Evolutionary conservation across 2,329 filamentous ascomycete genomes (phyloP), one percentile per base, ranked within the genome.

Genomic region (Botrytis aclada): DNA sequence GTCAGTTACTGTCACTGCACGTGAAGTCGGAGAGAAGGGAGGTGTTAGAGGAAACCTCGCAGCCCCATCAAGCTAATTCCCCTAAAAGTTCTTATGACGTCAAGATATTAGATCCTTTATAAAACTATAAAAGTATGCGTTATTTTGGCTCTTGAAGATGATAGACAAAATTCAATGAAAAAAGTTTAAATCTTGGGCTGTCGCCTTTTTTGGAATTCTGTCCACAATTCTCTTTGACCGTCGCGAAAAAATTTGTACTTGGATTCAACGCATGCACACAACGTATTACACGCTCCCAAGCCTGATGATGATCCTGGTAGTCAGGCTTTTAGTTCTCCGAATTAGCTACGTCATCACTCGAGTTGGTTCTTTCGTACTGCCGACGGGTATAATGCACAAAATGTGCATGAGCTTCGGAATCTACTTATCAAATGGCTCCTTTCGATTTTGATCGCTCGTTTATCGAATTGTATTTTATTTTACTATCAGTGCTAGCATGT

Each of bases 1-100:
- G 72, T 87, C 87, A 77, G 88, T 98, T 75, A 93, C 92, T 67
- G 87, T 97, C 77, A 93, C 95, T 60, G 90, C 92, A 72, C 88
- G 95, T 76, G 94, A 97, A 82, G 91, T 97, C 66, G 95, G 95
- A 69, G 78, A 75, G 29, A 81, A 81, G 70, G 80, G 79, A 58
- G 80, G 80, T 69, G 79, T 81, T 20, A 77, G 79, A 73, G 80
- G 80, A 29, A 77, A 77, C 58, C 63, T 81, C 61, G 74, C 64
- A 56, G 77, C 80, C 25, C 77, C 79, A 69, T 56, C 65, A 41
- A 69, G 8, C 47, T 80, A 74, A 78, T 72, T 64, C 29, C 16
- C 41, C 83, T 83, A 45, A 69, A 72, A n/a, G 39, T 51, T 61
- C 12, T 69, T 41, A 51, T 54, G 63, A 69, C 69, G 34, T 32